A percentile compares a stretch with the other conserved stretches of the same genome.
Conservation (phyloP, 345 rosid genomes). For the Lumnitzera littorea region DNA sequence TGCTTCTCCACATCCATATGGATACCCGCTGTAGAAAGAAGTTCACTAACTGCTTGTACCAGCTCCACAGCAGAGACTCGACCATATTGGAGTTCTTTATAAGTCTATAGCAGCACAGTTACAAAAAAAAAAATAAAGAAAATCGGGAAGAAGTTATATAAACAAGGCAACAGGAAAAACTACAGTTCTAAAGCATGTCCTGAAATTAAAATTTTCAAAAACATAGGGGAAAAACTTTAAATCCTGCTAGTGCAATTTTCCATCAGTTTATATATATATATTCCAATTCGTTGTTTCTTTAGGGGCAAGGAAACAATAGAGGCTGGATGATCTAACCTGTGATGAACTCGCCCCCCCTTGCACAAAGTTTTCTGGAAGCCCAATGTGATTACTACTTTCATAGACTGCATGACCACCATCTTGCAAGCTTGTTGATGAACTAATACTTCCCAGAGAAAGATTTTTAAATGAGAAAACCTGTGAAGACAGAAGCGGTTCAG, state of each 20-base stretch:
- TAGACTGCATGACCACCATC: slow-evolving; percentile 21
- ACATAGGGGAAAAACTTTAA: too few relatives aligned
- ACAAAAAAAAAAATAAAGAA: not conserved
- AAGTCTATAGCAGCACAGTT: slow-evolving; percentile 30
- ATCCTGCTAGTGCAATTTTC: too few relatives aligned
- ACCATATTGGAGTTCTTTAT: slow-evolving; percentile 53
- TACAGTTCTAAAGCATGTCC: not conserved
- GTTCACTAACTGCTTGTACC: slow-evolving; percentile 85
- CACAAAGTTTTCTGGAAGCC: slow-evolving; percentile 44
- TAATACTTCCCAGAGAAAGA: slow-evolving; percentile 30
- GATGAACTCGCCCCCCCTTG: slow-evolving; percentile 33
- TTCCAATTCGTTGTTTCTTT: too few relatives aligned
- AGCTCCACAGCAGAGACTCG: slow-evolving; percentile 77
- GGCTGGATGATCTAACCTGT: slow-evolving; percentile 40
- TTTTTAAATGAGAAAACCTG: slow-evolving; percentile 90
- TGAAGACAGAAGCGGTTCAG: slow-evolving; percentile 68
- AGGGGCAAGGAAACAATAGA: not conserved
- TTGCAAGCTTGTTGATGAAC: slow-evolving; percentile 22
- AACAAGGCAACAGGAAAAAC: not conserved
- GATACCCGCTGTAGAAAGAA: slow-evolving; percentile 92
- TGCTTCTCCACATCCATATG: slow-evolving; percentile 74
- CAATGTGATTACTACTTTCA: slow-evolving; percentile 19
- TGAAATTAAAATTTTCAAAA: too few relatives aligned
- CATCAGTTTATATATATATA: too few relatives aligned
- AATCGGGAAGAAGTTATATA: not conserved